A percentile compares a stretch with the other conserved stretches of the same genome.
phyloP scores from a whole-genome alignment of 192 early-diverging fungal genomes.

The Phycomyces nitens region DNA sequence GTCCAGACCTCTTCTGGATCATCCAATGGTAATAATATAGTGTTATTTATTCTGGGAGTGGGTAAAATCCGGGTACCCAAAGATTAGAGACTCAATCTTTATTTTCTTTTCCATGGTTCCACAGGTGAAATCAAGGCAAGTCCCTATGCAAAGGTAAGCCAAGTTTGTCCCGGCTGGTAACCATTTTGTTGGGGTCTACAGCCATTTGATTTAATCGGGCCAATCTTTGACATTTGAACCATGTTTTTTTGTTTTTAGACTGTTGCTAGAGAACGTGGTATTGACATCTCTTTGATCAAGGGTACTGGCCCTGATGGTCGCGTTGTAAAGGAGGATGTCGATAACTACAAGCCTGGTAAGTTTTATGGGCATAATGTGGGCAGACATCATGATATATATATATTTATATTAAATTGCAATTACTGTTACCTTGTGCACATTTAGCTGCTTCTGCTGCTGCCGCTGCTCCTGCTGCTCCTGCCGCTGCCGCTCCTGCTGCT shows the following conservation, averaged over 20 bases:
- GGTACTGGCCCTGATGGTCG: constrained; percentile 90
- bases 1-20: constrained; percentile 21
- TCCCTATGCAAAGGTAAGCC: constrained; percentile 29
- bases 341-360: constrained; percentile 56
- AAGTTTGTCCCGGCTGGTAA: not conserved
- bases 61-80: no score
- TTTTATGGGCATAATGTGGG: no score
- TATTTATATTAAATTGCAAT: no score
- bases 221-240: no score
- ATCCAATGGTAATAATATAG: constrained; percentile 31
- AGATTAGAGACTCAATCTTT: constrained; percentile 1
- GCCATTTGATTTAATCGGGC: no score
- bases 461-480: constrained; percentile 38
- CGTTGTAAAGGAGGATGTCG: constrained; percentile 89
- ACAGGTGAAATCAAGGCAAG: constrained; percentile 30
- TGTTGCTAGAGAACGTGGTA: constrained; percentile 79
- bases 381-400: no score
- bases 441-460: not conserved
- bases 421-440: no score
- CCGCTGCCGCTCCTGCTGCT: constrained; percentile 40
- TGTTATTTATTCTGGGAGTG: no score
- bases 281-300: constrained; percentile 70
- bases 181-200: no score
- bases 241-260: constrained; percentile 43
- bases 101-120: not conserved